phyloP scores from a whole-genome alignment of 176 grass and related monocot species.

The Carex littledalei region DNA sequence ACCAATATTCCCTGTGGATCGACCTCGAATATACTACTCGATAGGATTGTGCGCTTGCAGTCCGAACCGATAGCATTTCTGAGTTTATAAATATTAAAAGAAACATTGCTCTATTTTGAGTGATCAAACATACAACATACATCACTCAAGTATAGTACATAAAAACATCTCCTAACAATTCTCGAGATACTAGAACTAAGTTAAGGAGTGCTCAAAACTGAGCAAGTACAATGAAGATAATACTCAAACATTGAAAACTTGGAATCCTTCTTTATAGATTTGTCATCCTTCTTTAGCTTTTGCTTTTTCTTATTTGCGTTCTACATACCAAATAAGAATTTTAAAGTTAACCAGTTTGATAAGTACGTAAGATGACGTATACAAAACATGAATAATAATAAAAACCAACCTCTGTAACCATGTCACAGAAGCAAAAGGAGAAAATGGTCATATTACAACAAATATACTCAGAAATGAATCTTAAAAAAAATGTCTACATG shows the following conservation, averaged over 20 bases:
- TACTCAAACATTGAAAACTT: slow-evolving; percentile 49
- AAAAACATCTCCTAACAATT: not conserved
- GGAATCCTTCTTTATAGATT: slow-evolving; percentile 94
- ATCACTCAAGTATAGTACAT: not conserved
- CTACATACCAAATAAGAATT: slow-evolving; percentile 30
- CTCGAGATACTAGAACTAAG: not conserved
- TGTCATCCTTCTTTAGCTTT: slow-evolving; percentile 73
- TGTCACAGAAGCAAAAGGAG: slow-evolving; percentile 53
- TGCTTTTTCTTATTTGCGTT: slow-evolving; percentile 84
- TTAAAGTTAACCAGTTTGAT: not conserved
- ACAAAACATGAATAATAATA: not conserved
- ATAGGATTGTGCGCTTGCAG: too few species aligned
- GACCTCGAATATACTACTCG: too few species aligned
- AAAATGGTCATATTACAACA: too few species aligned
- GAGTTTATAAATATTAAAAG: too few species aligned
- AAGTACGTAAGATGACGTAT: not conserved
- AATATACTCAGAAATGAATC: too few species aligned
- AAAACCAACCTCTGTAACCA: slow-evolving; percentile 81
- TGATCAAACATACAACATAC: slow-evolving; percentile 28
- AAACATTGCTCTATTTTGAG: too few species aligned
- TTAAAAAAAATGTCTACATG: too few species aligned
- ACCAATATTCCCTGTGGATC: too few species aligned
- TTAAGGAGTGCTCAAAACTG: not conserved
- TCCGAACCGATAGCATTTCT: too few species aligned
- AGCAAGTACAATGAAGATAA: not conserved